phyloP scores from a whole-genome alignment of 1,284 basidiomycete genomes.

The Laetiporus sulphureus region DNA sequence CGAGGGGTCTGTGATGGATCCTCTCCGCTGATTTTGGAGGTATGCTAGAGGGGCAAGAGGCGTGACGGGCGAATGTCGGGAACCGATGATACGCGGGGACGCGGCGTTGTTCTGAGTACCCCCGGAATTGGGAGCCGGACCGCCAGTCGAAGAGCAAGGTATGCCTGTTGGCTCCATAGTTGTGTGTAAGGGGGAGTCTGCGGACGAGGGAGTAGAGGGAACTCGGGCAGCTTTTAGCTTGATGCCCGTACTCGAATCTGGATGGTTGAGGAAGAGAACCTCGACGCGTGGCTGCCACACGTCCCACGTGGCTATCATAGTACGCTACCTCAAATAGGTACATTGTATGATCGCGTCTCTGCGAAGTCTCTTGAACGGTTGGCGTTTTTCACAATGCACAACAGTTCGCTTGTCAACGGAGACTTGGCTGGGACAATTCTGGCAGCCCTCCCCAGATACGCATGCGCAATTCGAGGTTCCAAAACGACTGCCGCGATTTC shows the following conservation, averaged over 20 bases:
- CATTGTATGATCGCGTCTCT: constrained; percentile 16
- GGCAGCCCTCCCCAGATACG: not conserved
- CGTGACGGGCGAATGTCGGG: constrained; percentile 33
- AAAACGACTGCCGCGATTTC: not conserved
- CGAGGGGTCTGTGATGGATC: constrained; percentile 75
- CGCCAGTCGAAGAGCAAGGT: constrained; percentile 13
- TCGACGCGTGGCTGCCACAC: constrained; percentile 23
- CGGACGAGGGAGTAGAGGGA: constrained; percentile 15
- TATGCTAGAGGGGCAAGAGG: constrained; percentile 68
- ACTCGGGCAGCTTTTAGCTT: constrained; percentile 9
- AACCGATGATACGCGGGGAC: constrained; percentile 22
- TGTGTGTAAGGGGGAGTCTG: constrained; percentile 13
- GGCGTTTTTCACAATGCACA: not conserved
- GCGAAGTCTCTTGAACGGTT: not conserved
- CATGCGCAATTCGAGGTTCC: too few species aligned
- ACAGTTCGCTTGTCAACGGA: not conserved
- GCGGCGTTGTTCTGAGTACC: constrained; percentile 28
- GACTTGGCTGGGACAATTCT: not conserved
- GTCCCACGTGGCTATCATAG: constrained; percentile 23
- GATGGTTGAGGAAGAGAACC: constrained; percentile 20
- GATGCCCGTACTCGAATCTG: constrained; percentile 15
- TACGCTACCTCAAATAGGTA: constrained; percentile 17
- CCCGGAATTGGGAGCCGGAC: constrained; percentile 15
- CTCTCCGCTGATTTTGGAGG: constrained; percentile 69
- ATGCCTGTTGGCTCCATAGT: constrained; percentile 13